Evolutionary conservation across 768 basidiomycete genomes (phyloP), one percentile per base, ranked within the genome.

Genomic region (Asterophora parasitica): DNA sequence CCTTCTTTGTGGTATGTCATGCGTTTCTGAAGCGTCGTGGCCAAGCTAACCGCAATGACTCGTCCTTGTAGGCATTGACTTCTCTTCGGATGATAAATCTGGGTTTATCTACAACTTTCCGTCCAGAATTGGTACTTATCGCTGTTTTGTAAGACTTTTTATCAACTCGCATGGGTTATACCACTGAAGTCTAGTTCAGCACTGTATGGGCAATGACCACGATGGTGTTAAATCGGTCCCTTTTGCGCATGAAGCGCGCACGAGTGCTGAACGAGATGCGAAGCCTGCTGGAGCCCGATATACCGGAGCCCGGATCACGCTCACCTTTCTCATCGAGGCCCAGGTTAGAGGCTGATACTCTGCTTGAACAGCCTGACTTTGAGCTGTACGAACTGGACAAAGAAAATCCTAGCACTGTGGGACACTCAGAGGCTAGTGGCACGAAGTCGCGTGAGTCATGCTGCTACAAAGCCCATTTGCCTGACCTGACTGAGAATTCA

Each of bases 171-270:
- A 12, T 11, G 31, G 7, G 6, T 20, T 11, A 15, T 23, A 45
- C 31, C 11, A 16, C 46, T 42, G 26, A 44, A 23, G 2, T 19
- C 9, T 15, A 7, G 17, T 30, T 17, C 20, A 70, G 68, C 48
- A 64, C 65, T 51, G 55, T 64, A 15, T 70, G 67, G 67, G 56
- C 66, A 3, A 61, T 64, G 61, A 64, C 61, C 8, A 63, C 65
- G 3, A 57, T 63, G 1, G 44, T 68, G 27, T 58, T 67, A 39
- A 65, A 61, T 50, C 64, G 68, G 32, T 62, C 65, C 4, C 59
- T 68, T 27, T 58, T 68, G 17, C 54, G 56, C 46, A 50, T 68
- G 46, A 61, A 53, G 35, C 46, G 40, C 1, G 58, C 52, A 4
- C 48, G 51, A 16, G 39, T 50, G 17, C 33, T 56, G 23, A 39